Base-by-base conservation (phyloP, 768 basidiomycete genomes). In the Piloderma croceum region DNA sequence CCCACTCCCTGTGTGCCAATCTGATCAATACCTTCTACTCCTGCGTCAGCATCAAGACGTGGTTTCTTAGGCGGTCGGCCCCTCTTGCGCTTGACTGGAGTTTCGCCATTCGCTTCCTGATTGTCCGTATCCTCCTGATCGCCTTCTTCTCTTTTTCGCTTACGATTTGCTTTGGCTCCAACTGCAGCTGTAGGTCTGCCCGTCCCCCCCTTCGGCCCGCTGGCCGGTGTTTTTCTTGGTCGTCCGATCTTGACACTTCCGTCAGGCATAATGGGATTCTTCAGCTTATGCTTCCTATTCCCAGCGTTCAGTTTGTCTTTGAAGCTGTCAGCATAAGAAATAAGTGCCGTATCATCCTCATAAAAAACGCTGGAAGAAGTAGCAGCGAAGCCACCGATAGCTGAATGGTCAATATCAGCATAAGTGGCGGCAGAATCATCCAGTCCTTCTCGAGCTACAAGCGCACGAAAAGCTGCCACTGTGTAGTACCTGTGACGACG, bases 401-500 rank as follows among this genome's bases (percentile, higher is more conserved):
- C 50, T 7, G 63, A 59, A 25, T 77, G 49, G 53, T 83, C 74
- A 24, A 73, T 54, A 24, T 74, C 64, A 15, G 57, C 46, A 45
- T 71, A 69, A 3, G 68, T 65, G 5, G 65, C 63, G 31, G 63
- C 59, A 3, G 61, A 50, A 39, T 74, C 70, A 50, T 83, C 77
- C 19, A 91, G 69, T 6, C 76, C 73, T 59, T 91, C 86, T 33
- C 69, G 67, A 2, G 67, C 62, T 35, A 90, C 73, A 23, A 89
- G 67, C 22, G 67, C 58, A 22, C 68, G 73, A 60, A 87, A 94
- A 22, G 80, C 76, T 2, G 74, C 70, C 32, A 83, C 58, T 0
- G 88, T 87, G 64, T 79, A 92, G 55, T 90, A 90, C 46, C 90
- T 74, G 57, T 90, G 79, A 18, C 90, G 83, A 21, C 90, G 81